Conservation (phyloP, 2,329 filamentous ascomycete species). For the Monosporascus sp. region DNA sequence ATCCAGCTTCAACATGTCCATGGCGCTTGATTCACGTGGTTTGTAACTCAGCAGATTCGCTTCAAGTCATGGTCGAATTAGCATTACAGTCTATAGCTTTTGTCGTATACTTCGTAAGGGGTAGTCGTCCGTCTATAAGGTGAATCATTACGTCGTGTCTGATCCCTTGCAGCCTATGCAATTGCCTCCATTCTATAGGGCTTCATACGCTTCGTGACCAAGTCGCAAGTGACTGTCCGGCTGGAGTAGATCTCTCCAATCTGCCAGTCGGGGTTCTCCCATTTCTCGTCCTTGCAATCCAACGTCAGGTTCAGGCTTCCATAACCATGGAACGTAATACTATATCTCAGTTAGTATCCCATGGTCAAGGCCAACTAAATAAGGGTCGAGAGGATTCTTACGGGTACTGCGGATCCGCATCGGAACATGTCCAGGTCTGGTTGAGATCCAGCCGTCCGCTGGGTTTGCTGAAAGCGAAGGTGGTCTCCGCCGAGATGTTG, state of each 20-base stretch:
- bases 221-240: slow-evolving; percentile 27
- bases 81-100: too few species aligned
- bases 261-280: slow-evolving; percentile 35
- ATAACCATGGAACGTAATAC: slow-evolving; percentile 27
- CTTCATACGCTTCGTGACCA: slow-evolving; percentile 24
- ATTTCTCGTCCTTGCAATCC: slow-evolving; percentile 28
- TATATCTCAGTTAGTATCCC: slow-evolving; percentile 10
- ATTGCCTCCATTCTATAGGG: slow-evolving; percentile 31
- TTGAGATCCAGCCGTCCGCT: slow-evolving; percentile 34
- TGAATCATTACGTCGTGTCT: too few species aligned
- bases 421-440: slow-evolving; percentile 45
- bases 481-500: slow-evolving; percentile 26
- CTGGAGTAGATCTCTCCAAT: slow-evolving; percentile 34
- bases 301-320: slow-evolving; percentile 29
- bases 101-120: too few species aligned
- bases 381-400: slow-evolving; percentile 16
- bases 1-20: too few species aligned
- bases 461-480: slow-evolving; percentile 38
- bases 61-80: too few species aligned
- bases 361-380: not conserved
- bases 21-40: too few species aligned
- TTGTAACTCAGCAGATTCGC: too few species aligned
- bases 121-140: too few species aligned
- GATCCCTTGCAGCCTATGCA: slow-evolving; percentile 17
- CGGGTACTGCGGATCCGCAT: slow-evolving; percentile 33